Evolutionary conservation across 495 filamentous ascomycete species (phyloP).

Genomic region (Trichocladium antarcticum): DNA sequence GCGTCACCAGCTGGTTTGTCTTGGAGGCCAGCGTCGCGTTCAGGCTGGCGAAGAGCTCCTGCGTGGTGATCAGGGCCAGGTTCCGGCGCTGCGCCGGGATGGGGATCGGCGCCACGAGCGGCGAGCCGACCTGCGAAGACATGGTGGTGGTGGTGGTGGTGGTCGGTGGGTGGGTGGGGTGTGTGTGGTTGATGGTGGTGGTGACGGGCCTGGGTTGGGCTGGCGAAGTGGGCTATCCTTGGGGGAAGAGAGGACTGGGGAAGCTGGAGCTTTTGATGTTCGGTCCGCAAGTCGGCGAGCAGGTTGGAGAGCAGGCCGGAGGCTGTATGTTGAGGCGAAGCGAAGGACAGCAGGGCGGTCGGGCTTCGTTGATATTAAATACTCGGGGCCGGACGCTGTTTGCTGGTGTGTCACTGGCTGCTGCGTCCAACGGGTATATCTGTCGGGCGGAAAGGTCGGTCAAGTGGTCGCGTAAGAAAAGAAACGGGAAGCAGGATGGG

Average conservation of each 20-base stretch:
- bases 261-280: neutral
- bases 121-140: slow-evolving; percentile 24
- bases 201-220: neutral
- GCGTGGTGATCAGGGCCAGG: slow-evolving; percentile 27
- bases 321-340: slow-evolving; percentile 7
- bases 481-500: slow-evolving; percentile 4
- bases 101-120: slow-evolving; percentile 36
- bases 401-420: slow-evolving; percentile 3
- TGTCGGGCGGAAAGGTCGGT: neutral
- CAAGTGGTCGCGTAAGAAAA: slow-evolving; percentile 9
- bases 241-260: neutral
- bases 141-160: slow-evolving; percentile 25
- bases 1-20: slow-evolving; percentile 26
- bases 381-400: slow-evolving; percentile 2
- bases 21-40: slow-evolving; percentile 35
- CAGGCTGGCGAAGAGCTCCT: slow-evolving; percentile 39
- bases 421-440: neutral
- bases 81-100: slow-evolving; percentile 31
- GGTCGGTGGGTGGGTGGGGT: neutral
- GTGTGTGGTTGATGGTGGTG: neutral
- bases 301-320: slow-evolving; percentile 2
- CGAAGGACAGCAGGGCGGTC: slow-evolving; percentile 3
- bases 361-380: slow-evolving; percentile 20
- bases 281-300: slow-evolving; percentile 5
- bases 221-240: neutral